Evolutionary conservation across 805 yeast species (phyloP), one percentile per base, ranked within the genome.

Genomic region (Scheffersomyces amazonensis): DNA sequence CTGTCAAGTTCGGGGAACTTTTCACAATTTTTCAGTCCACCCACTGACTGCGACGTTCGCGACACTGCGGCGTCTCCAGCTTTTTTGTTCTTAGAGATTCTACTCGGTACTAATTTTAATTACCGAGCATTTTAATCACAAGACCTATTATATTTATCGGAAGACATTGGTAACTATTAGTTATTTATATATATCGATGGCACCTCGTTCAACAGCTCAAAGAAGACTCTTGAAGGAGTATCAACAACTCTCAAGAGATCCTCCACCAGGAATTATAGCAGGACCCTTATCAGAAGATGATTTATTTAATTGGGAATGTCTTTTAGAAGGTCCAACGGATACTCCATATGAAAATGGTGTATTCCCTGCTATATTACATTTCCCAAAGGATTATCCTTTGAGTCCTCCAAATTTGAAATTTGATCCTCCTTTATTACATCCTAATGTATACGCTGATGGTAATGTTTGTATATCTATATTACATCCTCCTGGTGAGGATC

Each of bases 401-500:
- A 76, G 85, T 17, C 96, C 96, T 2, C 96, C 96, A 9, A 73
- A 74, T 41, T 72, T 87, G 62, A 76, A 66, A 47, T 86, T 85
- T 55, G 81, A 80, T 12, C 90, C 96, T 18, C 83, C 95, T 4
- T 75, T 93, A 36, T 71, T 87, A 42, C 99, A 93, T 60, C 99
- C 99, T 17, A 93, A 93, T 61, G 81, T 93, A 39, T 93, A 91
- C 59, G 80, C 86, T 35, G 96, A 90, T 55, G 99, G 99, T 2
- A 87, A 87, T 17, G 99, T 93, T 3, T 93, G 99, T 61, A 93
- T 93, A 35, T 87, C 96, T 12, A 93, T 93, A 35, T 70, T 93
- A 47, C 99, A 93, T 58, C 81, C 96, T 1, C 96, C 98, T 1
- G 99, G 99, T 9, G 96, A 90, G 51, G 99, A 93, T 61, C 98